Evolutionary conservation across 176 grass and related monocot species (phyloP).

Genomic region (Pontederia paniculata): DNA sequence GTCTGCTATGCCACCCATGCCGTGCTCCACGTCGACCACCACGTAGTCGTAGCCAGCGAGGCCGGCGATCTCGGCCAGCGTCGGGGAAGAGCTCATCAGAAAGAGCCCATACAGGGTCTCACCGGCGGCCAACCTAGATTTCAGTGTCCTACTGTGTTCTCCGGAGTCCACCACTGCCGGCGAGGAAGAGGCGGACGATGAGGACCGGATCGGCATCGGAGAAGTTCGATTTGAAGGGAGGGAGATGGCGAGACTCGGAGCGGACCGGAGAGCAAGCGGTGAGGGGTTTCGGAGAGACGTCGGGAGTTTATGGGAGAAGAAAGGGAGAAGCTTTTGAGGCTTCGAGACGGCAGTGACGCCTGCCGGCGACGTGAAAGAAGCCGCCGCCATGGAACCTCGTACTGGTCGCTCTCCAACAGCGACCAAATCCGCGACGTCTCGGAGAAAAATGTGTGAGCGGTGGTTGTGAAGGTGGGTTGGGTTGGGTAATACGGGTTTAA

Average conservation of each 20-base stretch:
- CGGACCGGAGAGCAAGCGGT: not conserved
- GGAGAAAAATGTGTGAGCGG: no score
- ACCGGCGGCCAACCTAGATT: slow-evolving; percentile 49
- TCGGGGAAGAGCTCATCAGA: slow-evolving; percentile 72
- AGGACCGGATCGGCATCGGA: slow-evolving; percentile 20
- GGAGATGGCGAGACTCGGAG: not conserved
- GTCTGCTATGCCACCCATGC: slow-evolving; percentile 61
- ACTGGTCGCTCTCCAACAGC: no score
- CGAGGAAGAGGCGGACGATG: slow-evolving; percentile 19
- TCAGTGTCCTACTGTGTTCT: slow-evolving; percentile 23
- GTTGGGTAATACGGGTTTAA: no score
- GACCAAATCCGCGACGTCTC: no score
- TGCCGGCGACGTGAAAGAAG: no score
- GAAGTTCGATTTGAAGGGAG: slow-evolving; percentile 2
- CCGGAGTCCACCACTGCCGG: not conserved
- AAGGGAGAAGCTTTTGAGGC: slow-evolving; percentile 9
- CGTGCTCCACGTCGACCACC: slow-evolving; percentile 89
- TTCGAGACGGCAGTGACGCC: no score
- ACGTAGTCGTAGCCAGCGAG: slow-evolving; percentile 89
- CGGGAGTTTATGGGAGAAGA: not conserved
- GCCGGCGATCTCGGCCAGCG: slow-evolving; percentile 69
- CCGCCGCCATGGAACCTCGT: no score
- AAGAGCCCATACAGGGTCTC: slow-evolving; percentile 84
- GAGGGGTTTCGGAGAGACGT: not conserved
- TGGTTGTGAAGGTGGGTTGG: no score